Evolutionary conservation across 2,329 filamentous ascomycete species (phyloP), one percentile per base, ranked within the genome.

Genomic region (Fusarium chlamydosporum): DNA sequence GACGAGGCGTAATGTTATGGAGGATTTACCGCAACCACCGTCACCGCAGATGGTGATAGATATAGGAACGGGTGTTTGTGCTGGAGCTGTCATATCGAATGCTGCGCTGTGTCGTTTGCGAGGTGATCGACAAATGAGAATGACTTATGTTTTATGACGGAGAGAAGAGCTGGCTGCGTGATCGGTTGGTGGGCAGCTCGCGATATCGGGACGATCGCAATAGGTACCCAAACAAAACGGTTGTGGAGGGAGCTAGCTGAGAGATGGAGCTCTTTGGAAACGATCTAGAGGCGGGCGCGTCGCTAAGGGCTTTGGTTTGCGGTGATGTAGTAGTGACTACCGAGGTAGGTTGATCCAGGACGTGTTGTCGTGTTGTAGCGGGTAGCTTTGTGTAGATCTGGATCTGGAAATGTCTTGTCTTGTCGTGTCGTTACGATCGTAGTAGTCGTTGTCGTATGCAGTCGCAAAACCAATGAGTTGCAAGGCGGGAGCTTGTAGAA

Each of bases 21-120:
- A 93, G 3, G 91, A 94, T 82, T 96, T 96, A 75, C 91, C 91
- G 77, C 91, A 93, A 64, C 92, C 92, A 75, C 92, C 92, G 77
- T 95, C 92, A 76, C 92, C 92, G 81, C 92, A 95, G 79, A 96
- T 92, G 59, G 92, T 95, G 76, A 95, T 93, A 68, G 89, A 85
- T 75, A 91, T 89, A 65, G 87, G 87, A 18, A 87, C 80, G 1
- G 86, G 83, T 29, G 73, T 68, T 46, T 74, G 72, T 45, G 65
- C 48, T 26, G 66, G 67, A 31, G 64, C 46, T 16, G 72, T 55
- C 72, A 74, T 74, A 42, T 41, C 58, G 57, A 53, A 20, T 41
- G 40, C 18, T 33, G 35, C 12, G 42, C 38, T 46, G 20, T 29
- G 37, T 47, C 31, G 23, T 23, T 12, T 40, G 13, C 41, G 41